Conservation (phyloP, 2,329 filamentous ascomycete genomes). For the Sarocladium brachiariae region DNA sequence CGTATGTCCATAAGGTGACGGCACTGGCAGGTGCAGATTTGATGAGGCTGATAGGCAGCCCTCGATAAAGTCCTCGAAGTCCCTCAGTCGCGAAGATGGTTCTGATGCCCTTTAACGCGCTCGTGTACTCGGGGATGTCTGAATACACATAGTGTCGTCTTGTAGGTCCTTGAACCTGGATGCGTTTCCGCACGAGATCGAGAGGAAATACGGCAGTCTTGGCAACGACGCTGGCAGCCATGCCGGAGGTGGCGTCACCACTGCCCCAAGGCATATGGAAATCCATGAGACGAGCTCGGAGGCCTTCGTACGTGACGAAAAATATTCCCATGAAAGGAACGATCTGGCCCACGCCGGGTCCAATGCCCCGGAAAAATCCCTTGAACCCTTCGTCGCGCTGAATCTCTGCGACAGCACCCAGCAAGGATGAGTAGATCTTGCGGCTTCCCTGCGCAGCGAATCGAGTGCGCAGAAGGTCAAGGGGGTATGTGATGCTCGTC, state of each 20-base stretch:
- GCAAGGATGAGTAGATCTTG: constrained; percentile 69
- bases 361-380: constrained; percentile 85
- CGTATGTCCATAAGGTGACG: constrained; percentile 93
- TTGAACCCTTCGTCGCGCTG: constrained; percentile 61
- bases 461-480: constrained; percentile 86
- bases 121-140: constrained; percentile 78
- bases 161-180: constrained; percentile 93
- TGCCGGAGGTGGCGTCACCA: constrained; percentile 76
- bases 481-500: constrained; percentile 80
- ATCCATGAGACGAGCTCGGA: constrained; percentile 53
- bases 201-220: constrained; percentile 92
- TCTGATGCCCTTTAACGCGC: constrained; percentile 58
- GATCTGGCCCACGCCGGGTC: constrained; percentile 77
- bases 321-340: constrained; percentile 97
- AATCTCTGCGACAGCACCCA: constrained; percentile 66
- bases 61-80: constrained; percentile 74
- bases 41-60: constrained; percentile 78
- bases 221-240: constrained; percentile 69
- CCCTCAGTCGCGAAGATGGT: constrained; percentile 69
- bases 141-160: constrained; percentile 70
- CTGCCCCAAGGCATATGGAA: constrained; percentile 62
- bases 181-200: constrained; percentile 83
- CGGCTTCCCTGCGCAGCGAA: constrained; percentile 90
- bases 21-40: constrained; percentile 93
- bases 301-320: constrained; percentile 79